A percentile compares a stretch with the other conserved stretches of the same genome.
phyloP scores from a whole-genome alignment of 768 basidiomycete species.

The Kwoniella mangroviensis region DNA sequence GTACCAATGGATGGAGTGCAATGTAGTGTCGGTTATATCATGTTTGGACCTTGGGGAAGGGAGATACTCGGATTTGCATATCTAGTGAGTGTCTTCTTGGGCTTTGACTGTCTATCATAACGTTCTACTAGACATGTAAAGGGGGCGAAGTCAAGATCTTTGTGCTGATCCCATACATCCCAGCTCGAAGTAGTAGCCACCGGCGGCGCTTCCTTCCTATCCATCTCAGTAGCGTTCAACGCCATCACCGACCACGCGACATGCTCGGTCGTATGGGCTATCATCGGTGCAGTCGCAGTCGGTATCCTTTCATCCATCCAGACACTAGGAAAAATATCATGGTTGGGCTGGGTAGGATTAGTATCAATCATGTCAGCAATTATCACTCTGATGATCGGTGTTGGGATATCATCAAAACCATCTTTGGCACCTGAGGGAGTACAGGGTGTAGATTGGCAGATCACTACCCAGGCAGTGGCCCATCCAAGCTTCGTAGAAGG shows the following conservation, averaged over 20 bases:
- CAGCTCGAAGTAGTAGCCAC: conserved; percentile 28
- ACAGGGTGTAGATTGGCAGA: conserved; percentile 24
- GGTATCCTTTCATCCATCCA: conserved; percentile 45
- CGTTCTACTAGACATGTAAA: not conserved
- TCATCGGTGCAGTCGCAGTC: conserved; percentile 47
- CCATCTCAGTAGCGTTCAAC: conserved; percentile 57
- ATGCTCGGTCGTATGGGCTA: conserved; percentile 58
- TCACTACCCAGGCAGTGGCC: conserved; percentile 18
- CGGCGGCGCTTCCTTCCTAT: conserved; percentile 45
- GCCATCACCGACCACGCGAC: conserved; percentile 55
- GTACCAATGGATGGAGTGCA: too few species aligned
- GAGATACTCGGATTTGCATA: conserved; percentile 40
- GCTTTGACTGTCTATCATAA: too few species aligned
- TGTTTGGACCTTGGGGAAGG: conserved; percentile 35
- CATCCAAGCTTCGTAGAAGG: conserved; percentile 39
- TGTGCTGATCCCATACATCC: not conserved
- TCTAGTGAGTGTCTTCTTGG: conserved; percentile 22
- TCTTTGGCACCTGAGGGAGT: conserved; percentile 30
- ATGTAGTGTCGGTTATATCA: conserved; percentile 41
- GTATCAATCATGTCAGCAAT: conserved; percentile 41
- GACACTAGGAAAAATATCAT: conserved; percentile 53
- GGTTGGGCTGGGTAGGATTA: conserved; percentile 50
- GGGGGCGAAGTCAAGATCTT: not conserved
- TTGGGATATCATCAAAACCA: conserved; percentile 39
- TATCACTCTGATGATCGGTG: conserved; percentile 41